Base-by-base conservation (phyloP, 768 basidiomycete genomes). In the Inosperma sp. region DNA sequence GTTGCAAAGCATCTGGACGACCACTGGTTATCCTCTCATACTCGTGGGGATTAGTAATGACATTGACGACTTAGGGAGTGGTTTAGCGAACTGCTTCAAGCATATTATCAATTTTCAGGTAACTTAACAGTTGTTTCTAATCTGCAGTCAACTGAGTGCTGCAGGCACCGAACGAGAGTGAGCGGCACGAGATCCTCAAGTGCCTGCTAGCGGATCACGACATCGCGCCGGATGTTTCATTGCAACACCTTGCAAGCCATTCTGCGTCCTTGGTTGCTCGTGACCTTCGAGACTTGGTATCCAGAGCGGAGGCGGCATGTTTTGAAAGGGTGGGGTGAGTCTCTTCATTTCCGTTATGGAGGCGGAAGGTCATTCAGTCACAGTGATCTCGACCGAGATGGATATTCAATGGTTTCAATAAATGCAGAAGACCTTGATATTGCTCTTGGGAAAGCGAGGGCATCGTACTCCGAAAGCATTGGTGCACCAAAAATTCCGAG, bases 401-500 rank as follows among this genome's bases (percentile, higher is more conserved):
- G 23, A 9, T 48, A 48, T 26, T 3, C 23, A 5, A 12, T 4
- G 7, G 36, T 80, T 7, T 66, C 73, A 7, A 54, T 83, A 27
- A 77, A 71, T 16, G 73, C 75, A 0, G 72, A 72, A 34, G 92
- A 97, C 62, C 85, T 98, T 59, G 78, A 85, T 3, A 50, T 57
- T 13, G 92, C 91, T 0, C 73, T 98, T 16, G 73, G 75, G 10
- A 79, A 83, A 53, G 86, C 88, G 10, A 75, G 93, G 48, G 70
- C 79, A 8, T 79, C 86, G 0, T 94, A 94, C 66, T 87, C 90
- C 7, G 90, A 93, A 63, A 91, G 80, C 61, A 95, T 98, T 53
- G 95, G 94, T n/a, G 92, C 93, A 21, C 96, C 96, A 0, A 93
- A 88, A 58, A 99, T 99, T 29, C 96, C 96, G 1, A 86, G 78